phyloP scores from a whole-genome alignment of 2,329 filamentous ascomycete genomes.

The Phyllosticta citribraziliensis region DNA sequence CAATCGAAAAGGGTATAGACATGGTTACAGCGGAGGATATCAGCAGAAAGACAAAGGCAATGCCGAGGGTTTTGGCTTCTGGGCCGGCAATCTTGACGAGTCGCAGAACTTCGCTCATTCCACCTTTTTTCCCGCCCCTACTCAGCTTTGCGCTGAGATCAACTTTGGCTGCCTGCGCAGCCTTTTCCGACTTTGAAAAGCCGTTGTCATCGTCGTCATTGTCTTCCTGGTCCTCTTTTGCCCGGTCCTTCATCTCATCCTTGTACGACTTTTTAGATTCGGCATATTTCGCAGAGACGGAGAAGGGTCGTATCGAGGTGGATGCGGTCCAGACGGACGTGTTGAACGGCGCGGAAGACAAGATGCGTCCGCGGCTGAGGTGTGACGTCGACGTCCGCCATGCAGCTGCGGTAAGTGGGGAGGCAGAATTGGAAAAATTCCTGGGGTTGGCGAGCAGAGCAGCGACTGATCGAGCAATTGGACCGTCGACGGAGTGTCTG shows the following conservation, averaged over 20 bases:
- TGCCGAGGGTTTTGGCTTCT: slow-evolving; percentile 66
- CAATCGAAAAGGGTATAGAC: slow-evolving; percentile 93
- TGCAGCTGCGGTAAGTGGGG: background rate
- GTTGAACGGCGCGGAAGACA: background rate
- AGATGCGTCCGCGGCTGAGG: background rate
- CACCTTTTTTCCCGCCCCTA: slow-evolving; percentile 62
- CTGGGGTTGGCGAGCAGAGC: background rate
- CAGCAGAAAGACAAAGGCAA: slow-evolving; percentile 77
- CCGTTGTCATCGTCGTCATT: slow-evolving; percentile 44
- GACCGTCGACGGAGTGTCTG: slow-evolving; percentile 12
- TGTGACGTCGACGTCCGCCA: slow-evolving; percentile 1
- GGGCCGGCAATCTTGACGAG: slow-evolving; percentile 82
- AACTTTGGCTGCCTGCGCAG: slow-evolving; percentile 75
- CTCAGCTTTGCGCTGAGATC: slow-evolving; percentile 81
- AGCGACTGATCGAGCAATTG: slow-evolving; percentile 2
- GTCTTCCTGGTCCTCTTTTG: slow-evolving; percentile 25
- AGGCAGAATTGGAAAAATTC: background rate
- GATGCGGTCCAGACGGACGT: background rate
- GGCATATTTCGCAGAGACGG: background rate
- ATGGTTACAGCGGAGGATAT: slow-evolving; percentile 89
- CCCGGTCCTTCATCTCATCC: slow-evolving; percentile 29
- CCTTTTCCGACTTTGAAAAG: slow-evolving; percentile 71
- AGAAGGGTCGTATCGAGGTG: background rate
- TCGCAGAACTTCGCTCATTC: slow-evolving; percentile 66
- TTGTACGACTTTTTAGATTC: slow-evolving; percentile 24